These are phyloP conservation scores for Penicillium psychrosexuale DNA, from an alignment of 2,329 filamentous ascomycete species.

Conservation along the genomic window DNA sequence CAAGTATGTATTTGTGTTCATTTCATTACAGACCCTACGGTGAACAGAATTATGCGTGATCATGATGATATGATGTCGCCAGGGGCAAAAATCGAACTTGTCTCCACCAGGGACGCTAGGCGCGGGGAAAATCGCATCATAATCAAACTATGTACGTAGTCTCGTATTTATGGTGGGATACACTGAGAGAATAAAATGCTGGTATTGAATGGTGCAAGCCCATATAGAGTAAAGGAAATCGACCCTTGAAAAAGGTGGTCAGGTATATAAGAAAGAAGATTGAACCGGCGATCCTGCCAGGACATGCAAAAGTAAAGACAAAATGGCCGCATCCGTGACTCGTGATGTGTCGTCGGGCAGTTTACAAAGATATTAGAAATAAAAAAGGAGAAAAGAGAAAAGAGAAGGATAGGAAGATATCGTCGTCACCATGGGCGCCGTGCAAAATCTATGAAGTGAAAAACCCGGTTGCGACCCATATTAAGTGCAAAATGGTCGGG, in stretches of 20 bases:
- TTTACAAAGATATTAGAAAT: slow-evolving; percentile 4
- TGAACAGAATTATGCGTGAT: not conserved
- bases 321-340: slow-evolving; percentile 10
- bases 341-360: slow-evolving; percentile 8
- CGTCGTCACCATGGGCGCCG: slow-evolving; percentile 10
- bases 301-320: slow-evolving; percentile 2
- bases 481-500: slow-evolving; percentile 6
- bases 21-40: not conserved
- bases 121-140: slow-evolving; percentile 25
- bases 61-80: slow-evolving; percentile 6
- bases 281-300: slow-evolving; percentile 9
- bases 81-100: slow-evolving; percentile 11
- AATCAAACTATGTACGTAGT: slow-evolving; percentile 16
- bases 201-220: slow-evolving; percentile 5
- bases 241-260: not conserved
- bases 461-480: not conserved
- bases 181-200: not conserved
- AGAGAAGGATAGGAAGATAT: slow-evolving; percentile 1
- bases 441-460: slow-evolving; percentile 7
- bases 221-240: not conserved
- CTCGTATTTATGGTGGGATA: not conserved
- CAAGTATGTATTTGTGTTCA: not conserved
- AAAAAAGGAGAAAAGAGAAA: slow-evolving; percentile 1
- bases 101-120: slow-evolving; percentile 16
- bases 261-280: slow-evolving; percentile 6